Evolutionary conservation across 2,329 filamentous ascomycete genomes (phyloP), one percentile per base, ranked within the genome.

Genomic region (Sporothrix pallida): DNA sequence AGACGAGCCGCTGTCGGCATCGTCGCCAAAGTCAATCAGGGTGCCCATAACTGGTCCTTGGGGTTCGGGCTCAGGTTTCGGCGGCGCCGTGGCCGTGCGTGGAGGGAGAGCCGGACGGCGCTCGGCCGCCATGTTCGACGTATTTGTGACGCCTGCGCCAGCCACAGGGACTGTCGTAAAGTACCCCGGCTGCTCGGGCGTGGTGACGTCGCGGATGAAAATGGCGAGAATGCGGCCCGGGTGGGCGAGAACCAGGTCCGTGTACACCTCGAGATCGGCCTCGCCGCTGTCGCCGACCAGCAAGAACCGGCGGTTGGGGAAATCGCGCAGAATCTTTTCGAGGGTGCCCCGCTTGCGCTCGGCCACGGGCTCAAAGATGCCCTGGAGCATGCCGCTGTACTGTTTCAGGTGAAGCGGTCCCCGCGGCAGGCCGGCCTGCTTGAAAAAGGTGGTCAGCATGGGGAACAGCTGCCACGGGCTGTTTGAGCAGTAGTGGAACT

Each of bases 401-500:
- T 97, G 94, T 81, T 99, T 99, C 77, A 99, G 82, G 80, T 99
- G 97, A 77, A 98, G 93, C 0, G 95, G 98, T 0, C 96, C 97
- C 0, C 89, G 89, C 0, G 96, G 96, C 0, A 99, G 84, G 1
- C 92, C 92, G 7, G 93, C 92, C 56, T 92, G 83, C 76, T 91
- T 90, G 81, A 98, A 97, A 80, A 92, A 99, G 71, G 89, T 93
- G 5, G 93, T 92, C 12, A 99, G 84, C 2, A 98, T 90, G 0
- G 96, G 96, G 78, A 93, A 99, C 7, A 99, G 87, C 81, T 99
- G 97, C 97, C 97, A 99, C 0, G 96, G 96, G 70, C 95, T 97
- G 82, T 99, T 99, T n/a, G 96, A 99, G 76, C 97, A 97, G 81
- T 99, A 99, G 80, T 99, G 97, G 71, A 99, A 88, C 78, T 91